These are phyloP conservation scores for Wickerhamiella occidentalis DNA, from an alignment of 805 yeast genomes.

Conservation along the genomic window DNA sequence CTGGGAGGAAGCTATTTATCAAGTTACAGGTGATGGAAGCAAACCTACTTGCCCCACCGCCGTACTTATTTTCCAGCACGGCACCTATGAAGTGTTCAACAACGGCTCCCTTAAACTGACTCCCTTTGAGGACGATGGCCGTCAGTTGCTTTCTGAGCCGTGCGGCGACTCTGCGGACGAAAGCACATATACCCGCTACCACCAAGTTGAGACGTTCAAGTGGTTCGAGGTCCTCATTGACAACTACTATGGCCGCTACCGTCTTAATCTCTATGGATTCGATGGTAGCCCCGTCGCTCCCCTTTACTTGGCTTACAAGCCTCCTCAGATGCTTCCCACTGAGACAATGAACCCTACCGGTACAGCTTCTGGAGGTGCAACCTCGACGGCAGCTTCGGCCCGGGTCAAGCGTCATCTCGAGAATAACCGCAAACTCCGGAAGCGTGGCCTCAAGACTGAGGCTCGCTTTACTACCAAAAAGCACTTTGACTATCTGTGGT, in stretches of 20 bases:
- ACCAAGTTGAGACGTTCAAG: constrained; percentile 49
- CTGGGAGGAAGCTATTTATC: constrained; percentile 82
- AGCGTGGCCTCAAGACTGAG: constrained; percentile 48
- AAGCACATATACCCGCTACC: constrained; percentile 51
- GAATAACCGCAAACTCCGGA: constrained; percentile 41
- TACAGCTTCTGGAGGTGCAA: constrained; percentile 11
- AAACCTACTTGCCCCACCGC: constrained; percentile 78
- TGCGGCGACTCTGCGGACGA: constrained; percentile 39
- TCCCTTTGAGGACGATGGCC: constrained; percentile 80
- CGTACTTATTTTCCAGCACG: constrained; percentile 78
- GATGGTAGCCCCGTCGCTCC: constrained; percentile 74
- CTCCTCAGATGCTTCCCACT: constrained; percentile 95
- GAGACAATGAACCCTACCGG: constrained; percentile 63
- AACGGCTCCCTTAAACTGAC: constrained; percentile 51
- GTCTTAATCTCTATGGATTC: constrained; percentile 58
- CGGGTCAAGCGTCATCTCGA: constrained; percentile 63
- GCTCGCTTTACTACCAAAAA: constrained; percentile 12
- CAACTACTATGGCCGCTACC: constrained; percentile 71
- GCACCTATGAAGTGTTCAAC: constrained; percentile 46
- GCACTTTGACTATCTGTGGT: constrained; percentile 28
- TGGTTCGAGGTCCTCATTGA: constrained; percentile 52
- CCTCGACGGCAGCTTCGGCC: constrained; percentile 18
- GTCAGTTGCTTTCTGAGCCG: constrained; percentile 82
- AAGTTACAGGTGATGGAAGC: constrained; percentile 34
- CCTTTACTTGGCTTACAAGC: constrained; percentile 78